Base-by-base conservation (phyloP, 2,329 filamentous ascomycete genomes). In the Phialophora tarda region DNA sequence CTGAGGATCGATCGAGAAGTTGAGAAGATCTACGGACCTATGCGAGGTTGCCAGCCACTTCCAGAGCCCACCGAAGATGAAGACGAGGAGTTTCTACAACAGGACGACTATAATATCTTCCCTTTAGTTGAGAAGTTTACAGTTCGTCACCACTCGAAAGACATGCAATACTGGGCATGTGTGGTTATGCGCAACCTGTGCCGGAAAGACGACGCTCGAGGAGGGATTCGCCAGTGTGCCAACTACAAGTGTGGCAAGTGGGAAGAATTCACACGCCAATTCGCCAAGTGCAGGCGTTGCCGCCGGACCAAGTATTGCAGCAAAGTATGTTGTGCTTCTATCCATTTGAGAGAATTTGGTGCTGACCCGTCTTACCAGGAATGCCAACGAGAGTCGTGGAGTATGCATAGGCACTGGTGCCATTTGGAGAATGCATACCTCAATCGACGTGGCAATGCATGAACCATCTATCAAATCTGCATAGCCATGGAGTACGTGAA, bases 121-220 rank as follows among this genome's bases (percentile, higher is more conserved):
- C 95, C 95, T 2, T 83, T 99, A 41, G 95, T 99, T 56, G 95
- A 99, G 79, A 98, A 97, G 78, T 99, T 98, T 77, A 99, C 95
- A 4, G 92, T 97, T 32, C 89, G 95, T 71, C 93, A 97, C 76
- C 92, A 97, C 79, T 93, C 91, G 71, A 91, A 92, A 66, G 93
- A 97, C 77, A 99, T 99, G 95, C 94, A 97, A 78, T 99, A 99
- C 82, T 99, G 95, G 95, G 95, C 95, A 21, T 95, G 94, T 69
- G 95, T 99, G 17, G 95, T 99, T 54, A 99, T 99, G 95, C 88
- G 95, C 71, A 99, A 99, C 77, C 86, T 99, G 58, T 99, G 95
- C 83, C 91, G 95, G 71, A 99, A 99, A 81, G 95, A 99, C 77
- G 95, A 99, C 76, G 92, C 91, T 11, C 87, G 92, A 56, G 95